A percentile compares a stretch with the other conserved stretches of the same genome.
Conservation (phyloP, 148 eudicot genomes). For the Talinum fruticosum region DNA sequence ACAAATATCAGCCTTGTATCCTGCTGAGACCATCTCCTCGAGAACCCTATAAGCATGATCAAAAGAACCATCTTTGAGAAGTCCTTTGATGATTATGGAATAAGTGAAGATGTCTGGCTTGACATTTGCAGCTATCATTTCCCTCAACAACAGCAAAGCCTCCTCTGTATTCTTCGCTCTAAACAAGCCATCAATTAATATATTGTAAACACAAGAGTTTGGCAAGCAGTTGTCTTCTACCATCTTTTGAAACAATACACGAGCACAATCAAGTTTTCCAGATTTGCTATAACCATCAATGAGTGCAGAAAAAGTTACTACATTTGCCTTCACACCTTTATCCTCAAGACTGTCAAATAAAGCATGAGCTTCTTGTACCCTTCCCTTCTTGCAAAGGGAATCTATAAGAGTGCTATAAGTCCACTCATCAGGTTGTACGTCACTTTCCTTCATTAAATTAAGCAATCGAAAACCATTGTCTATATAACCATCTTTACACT, state of each 20-base stretch:
- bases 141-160: slow-evolving; percentile 41
- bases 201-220: slow-evolving; percentile 55
- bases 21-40: slow-evolving; percentile 51
- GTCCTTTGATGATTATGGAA: slow-evolving; percentile 56
- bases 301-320: slow-evolving; percentile 52
- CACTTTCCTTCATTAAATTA: slow-evolving; percentile 52
- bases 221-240: slow-evolving; percentile 44
- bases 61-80: slow-evolving; percentile 62
- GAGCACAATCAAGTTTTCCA: slow-evolving; percentile 49
- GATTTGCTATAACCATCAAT: slow-evolving; percentile 62
- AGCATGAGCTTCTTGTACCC: slow-evolving; percentile 49
- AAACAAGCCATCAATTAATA: slow-evolving; percentile 63
- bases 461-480: slow-evolving; percentile 67
- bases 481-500: slow-evolving; percentile 62
- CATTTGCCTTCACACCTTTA: slow-evolving; percentile 61
- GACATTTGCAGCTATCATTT: slow-evolving; percentile 46
- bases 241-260: slow-evolving; percentile 51
- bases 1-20: slow-evolving; percentile 71
- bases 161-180: slow-evolving; percentile 44
- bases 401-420: slow-evolving; percentile 60
- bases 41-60: slow-evolving; percentile 54
- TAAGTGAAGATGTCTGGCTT: slow-evolving; percentile 57
- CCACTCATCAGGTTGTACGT: slow-evolving; percentile 62
- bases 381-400: slow-evolving; percentile 55
- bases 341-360: slow-evolving; percentile 48